Percentiles rank a stretch among this genome's conserved stretches.
Evolutionary conservation across 306 rosid species (phyloP).

Genomic region (Lathyrus oleraceus): DNA sequence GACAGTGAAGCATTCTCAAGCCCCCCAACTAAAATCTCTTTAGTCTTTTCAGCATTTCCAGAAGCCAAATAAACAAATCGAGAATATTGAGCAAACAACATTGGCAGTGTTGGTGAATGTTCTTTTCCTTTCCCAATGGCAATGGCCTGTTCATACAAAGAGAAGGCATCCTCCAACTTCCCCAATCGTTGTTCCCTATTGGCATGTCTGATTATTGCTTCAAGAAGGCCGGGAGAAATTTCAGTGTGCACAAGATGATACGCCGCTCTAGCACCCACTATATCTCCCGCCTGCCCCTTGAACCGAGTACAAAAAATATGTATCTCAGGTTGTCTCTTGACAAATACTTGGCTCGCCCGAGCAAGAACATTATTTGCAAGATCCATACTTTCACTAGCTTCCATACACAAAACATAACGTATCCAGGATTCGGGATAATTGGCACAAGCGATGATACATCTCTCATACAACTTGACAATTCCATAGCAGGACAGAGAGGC

Average conservation of each 20-base stretch:
- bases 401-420: conserved; percentile 81
- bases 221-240: conserved; percentile 95
- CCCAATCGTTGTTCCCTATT: conserved; percentile 95
- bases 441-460: conserved; percentile 96
- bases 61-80: conserved; percentile 84
- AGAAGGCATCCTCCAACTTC: conserved; percentile 77
- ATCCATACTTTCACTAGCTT: conserved; percentile 72
- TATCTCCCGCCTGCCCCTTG: conserved; percentile 87
- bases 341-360: conserved; percentile 96
- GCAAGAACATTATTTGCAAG: conserved; percentile 92
- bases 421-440: conserved; percentile 97
- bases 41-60: conserved; percentile 79
- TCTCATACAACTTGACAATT: conserved; percentile 94
- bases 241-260: conserved; percentile 92
- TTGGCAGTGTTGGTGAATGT: conserved; percentile 77
- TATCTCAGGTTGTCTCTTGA: conserved; percentile 96
- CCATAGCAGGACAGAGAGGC: conserved; percentile 95
- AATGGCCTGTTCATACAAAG: conserved; percentile 85
- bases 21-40: conserved; percentile 69
- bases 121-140: conserved; percentile 97
- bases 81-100: conserved; percentile 86
- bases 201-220: conserved; percentile 92
- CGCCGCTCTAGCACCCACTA: conserved; percentile 83
- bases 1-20: conserved; percentile 72
- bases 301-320: conserved; percentile 90